Conservation (phyloP, 2,329 filamentous ascomycete genomes). For the Trichoderma sp. region DNA sequence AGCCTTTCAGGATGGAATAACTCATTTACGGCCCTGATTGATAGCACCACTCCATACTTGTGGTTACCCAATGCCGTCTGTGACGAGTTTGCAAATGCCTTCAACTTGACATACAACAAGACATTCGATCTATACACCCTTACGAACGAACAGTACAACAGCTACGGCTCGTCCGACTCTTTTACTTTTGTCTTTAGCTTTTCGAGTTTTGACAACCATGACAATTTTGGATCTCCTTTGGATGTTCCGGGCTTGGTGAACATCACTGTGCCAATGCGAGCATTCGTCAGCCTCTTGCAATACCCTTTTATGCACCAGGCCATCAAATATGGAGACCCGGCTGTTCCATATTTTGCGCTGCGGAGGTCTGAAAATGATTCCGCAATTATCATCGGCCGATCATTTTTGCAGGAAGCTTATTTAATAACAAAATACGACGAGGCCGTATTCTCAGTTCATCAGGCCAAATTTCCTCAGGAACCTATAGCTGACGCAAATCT, state of each 20-base stretch:
- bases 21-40: conserved; percentile 56
- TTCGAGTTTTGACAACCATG: conserved; percentile 55
- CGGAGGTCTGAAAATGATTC: conserved; percentile 54
- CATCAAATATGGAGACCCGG: conserved; percentile 47
- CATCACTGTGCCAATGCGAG: conserved; percentile 53
- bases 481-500: conserved; percentile 44
- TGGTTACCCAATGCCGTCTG: conserved; percentile 64
- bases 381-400: conserved; percentile 64
- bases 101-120: conserved; percentile 67
- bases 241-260: conserved; percentile 55
- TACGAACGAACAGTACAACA: conserved; percentile 55
- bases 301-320: conserved; percentile 50
- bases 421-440: conserved; percentile 59
- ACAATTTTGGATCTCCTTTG: conserved; percentile 53
- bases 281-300: conserved; percentile 52
- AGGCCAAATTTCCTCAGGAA: conserved; percentile 53
- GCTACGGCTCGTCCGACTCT: conserved; percentile 46
- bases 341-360: conserved; percentile 66
- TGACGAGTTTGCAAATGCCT: conserved; percentile 61
- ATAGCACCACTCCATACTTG: conserved; percentile 64
- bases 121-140: conserved; percentile 66
- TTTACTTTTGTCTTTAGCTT: conserved; percentile 59
- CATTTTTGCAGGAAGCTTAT: conserved; percentile 71
- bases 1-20: conserved; percentile 48
- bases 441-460: conserved; percentile 54